Evolutionary conservation across 2,329 filamentous ascomycete species (phyloP).

Genomic region (Hymenoscyphus infarciens): DNA sequence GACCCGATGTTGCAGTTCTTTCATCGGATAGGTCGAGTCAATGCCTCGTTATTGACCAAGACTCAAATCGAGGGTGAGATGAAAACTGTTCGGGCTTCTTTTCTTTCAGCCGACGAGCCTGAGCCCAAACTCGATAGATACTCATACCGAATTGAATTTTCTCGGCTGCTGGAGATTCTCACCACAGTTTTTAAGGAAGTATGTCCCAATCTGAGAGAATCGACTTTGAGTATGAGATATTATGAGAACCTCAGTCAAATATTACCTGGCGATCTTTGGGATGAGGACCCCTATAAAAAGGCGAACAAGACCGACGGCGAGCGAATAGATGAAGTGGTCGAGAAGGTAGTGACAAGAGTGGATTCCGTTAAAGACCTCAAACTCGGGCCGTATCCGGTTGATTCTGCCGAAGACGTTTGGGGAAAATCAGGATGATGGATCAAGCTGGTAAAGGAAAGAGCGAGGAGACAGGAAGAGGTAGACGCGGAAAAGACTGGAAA

Average conservation of each 20-base stretch:
- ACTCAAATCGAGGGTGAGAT: too few relatives aligned
- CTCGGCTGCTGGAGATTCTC: not conserved
- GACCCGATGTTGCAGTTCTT: too few relatives aligned
- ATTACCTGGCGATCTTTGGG: not conserved
- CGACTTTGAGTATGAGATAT: not conserved
- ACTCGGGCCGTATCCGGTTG: not conserved
- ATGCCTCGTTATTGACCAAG: too few relatives aligned
- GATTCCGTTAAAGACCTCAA: not conserved
- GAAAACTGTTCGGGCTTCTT: too few relatives aligned
- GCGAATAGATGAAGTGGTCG: not conserved
- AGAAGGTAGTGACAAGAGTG: not conserved
- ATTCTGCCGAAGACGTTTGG: not conserved
- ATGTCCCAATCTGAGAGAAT: not conserved
- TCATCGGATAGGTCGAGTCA: too few relatives aligned
- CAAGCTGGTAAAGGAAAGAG: not conserved
- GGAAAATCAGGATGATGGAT: not conserved
- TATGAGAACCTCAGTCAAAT: not conserved
- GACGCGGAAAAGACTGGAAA: not conserved
- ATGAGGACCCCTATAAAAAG: not conserved
- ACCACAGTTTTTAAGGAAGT: not conserved
- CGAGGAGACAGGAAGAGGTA: not conserved
- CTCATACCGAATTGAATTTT: not conserved
- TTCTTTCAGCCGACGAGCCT: not conserved
- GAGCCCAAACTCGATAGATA: not conserved
- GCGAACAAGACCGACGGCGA: not conserved